phyloP scores from a whole-genome alignment of 2,329 filamentous ascomycete genomes.

The Paecilomyces variotii region DNA sequence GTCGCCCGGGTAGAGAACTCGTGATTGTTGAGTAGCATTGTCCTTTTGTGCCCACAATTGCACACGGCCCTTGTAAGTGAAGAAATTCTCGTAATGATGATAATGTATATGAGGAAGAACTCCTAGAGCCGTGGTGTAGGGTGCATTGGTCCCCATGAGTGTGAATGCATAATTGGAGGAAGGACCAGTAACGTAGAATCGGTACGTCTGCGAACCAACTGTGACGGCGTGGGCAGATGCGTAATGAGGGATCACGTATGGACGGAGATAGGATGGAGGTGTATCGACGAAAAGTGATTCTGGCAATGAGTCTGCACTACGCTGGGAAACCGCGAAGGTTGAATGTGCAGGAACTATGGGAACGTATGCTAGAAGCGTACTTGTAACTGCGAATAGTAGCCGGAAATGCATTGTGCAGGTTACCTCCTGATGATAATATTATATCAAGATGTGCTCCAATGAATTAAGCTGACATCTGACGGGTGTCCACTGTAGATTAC shows the following conservation, averaged over 20 bases:
- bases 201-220: constrained; percentile 32
- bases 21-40: constrained; percentile 24
- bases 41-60: constrained; percentile 38
- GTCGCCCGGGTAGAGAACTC: constrained; percentile 38
- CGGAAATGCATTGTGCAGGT: too few species aligned
- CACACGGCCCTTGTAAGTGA: constrained; percentile 37
- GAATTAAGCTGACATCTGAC: too few species aligned
- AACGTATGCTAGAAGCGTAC: too few species aligned
- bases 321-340: too few species aligned
- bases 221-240: constrained; percentile 23
- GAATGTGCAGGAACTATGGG: too few species aligned
- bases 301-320: too few species aligned
- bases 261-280: constrained; percentile 25
- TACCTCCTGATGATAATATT: too few species aligned
- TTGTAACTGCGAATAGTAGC: too few species aligned
- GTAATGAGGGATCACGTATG: constrained; percentile 30
- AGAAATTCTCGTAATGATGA: constrained; percentile 42
- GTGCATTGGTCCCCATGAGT: constrained; percentile 38
- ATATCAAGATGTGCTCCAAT: too few species aligned
- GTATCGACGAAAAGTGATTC: constrained; percentile 15
- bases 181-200: constrained; percentile 38
- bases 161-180: constrained; percentile 40
- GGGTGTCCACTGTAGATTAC: too few species aligned
- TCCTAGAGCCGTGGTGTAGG: constrained; percentile 28
- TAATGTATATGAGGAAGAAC: constrained; percentile 39